Conservation (phyloP, 768 basidiomycete species). For the Termitomyces sp. region DNA sequence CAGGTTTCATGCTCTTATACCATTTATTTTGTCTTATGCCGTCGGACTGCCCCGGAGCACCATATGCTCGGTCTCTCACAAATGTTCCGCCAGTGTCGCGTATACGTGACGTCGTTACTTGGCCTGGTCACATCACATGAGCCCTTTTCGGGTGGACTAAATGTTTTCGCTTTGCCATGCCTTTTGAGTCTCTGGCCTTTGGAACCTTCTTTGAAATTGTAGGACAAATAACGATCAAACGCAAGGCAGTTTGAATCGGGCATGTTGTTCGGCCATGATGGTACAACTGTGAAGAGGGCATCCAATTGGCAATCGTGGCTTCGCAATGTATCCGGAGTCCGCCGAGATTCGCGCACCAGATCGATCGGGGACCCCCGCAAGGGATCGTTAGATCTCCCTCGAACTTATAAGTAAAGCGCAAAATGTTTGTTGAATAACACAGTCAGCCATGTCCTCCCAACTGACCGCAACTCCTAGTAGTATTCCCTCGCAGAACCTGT, state of each 20-base stretch:
- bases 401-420: constrained; percentile 29
- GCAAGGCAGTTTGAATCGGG: not conserved
- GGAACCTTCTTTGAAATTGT: not conserved
- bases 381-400: constrained; percentile 12
- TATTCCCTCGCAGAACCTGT: constrained; percentile 42
- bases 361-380: constrained; percentile 19
- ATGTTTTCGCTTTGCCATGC: not conserved
- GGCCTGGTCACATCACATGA: not conserved
- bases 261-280: not conserved
- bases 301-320: not conserved
- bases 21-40: constrained; percentile 1
- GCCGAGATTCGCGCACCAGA: constrained; percentile 18
- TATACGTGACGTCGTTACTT: not conserved
- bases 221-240: not conserved
- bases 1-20: constrained; percentile 8
- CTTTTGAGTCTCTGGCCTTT: not conserved
- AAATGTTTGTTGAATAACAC: constrained; percentile 24
- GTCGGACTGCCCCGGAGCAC: constrained; percentile 8
- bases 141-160: not conserved
- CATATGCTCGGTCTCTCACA: constrained; percentile 12
- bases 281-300: not conserved
- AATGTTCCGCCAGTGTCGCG: constrained; percentile 18
- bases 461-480: constrained; percentile 26
- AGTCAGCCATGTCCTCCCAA: constrained; percentile 28
- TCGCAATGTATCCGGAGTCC: constrained; percentile 20